Percentiles rank a stretch among this genome's conserved stretches.
phyloP scores from a whole-genome alignment of 441 rosid genomes.

The Pelargonium myrrhifolium region DNA sequence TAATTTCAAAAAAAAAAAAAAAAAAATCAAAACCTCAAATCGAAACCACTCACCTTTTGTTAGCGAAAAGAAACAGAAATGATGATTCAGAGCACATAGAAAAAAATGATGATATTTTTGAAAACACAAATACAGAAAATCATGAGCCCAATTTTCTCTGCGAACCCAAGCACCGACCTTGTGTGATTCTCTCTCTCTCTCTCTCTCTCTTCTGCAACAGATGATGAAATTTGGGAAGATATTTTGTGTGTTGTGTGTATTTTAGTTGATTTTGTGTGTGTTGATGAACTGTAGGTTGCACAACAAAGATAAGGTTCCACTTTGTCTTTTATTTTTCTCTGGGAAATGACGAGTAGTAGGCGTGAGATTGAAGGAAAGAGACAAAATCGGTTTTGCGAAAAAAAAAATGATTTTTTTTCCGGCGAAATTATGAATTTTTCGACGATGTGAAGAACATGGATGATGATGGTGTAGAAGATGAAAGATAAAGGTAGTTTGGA shows the following conservation, averaged over 20 bases:
- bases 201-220: background rate
- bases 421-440: no score
- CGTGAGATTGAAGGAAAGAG: slow-evolving; percentile 17
- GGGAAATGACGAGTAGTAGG: slow-evolving; percentile 17
- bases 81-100: background rate
- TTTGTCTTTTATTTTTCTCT: background rate
- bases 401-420: no score
- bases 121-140: no score
- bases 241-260: background rate
- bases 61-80: background rate
- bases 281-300: background rate
- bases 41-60: background rate
- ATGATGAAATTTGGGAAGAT: no score
- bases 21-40: background rate
- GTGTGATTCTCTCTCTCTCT: background rate
- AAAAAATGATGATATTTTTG: no score
- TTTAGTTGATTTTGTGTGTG: background rate
- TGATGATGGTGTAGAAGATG: no score
- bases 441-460: no score
- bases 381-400: slow-evolving; percentile 23
- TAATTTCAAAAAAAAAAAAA: background rate
- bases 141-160: background rate
- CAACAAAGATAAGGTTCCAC: background rate
- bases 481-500: no score
- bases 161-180: background rate